Evolutionary conservation across 805 yeast species (phyloP).

Genomic region (Wickerhamomyces sydowiorum): DNA sequence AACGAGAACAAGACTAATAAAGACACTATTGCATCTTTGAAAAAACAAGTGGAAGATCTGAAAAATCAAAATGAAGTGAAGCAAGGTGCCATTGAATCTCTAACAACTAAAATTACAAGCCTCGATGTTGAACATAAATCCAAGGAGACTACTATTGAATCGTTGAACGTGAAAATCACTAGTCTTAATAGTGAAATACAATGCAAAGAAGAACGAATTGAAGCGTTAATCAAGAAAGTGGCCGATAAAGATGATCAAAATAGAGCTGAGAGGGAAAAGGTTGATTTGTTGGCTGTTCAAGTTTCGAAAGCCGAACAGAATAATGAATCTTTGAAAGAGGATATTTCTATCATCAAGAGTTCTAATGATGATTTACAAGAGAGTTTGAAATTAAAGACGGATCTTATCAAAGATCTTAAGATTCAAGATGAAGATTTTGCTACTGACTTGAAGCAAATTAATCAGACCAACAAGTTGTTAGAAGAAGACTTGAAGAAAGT

Average conservation of each 20-base stretch:
- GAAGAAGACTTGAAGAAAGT: constrained; percentile 2
- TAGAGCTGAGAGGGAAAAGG: constrained; percentile 2
- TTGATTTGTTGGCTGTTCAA: no score
- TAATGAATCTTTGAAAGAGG: constrained; percentile 7
- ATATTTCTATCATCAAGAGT: constrained; percentile 5
- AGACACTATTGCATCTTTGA: no score
- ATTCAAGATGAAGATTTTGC: constrained; percentile 4
- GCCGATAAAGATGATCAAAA: background rate
- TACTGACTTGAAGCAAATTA: constrained; percentile 3
- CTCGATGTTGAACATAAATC: no score
- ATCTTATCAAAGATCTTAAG: background rate
- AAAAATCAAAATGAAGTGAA: no score
- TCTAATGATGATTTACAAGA: constrained; percentile 2
- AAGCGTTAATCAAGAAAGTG: background rate
- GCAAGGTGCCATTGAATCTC: no score
- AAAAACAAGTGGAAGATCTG: background rate
- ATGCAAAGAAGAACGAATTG: background rate
- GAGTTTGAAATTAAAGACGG: background rate
- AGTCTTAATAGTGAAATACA: no score
- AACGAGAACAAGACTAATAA: no score
- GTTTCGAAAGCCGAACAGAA: constrained; percentile 3
- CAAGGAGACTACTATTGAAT: no score
- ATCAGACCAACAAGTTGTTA: constrained; percentile 4
- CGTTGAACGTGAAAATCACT: no score
- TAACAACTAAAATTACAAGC: no score